Percentiles rank a stretch among this genome's conserved stretches.
These are phyloP conservation scores for Elymus sibiricus DNA, from an alignment of 176 grass and related monocot genomes.

Conservation along the genomic window DNA sequence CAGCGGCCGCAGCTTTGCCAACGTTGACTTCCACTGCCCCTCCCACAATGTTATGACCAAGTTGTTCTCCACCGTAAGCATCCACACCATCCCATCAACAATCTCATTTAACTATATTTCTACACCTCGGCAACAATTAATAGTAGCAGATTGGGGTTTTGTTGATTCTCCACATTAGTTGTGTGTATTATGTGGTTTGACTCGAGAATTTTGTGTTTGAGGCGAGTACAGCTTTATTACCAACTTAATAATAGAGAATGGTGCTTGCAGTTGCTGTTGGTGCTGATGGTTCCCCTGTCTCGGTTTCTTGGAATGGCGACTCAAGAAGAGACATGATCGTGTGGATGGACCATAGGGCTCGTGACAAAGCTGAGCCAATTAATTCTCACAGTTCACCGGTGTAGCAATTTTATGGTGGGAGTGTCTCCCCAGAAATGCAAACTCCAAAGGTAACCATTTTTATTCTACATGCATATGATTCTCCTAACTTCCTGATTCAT, in stretches of 20 bases:
- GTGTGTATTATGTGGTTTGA: neutral
- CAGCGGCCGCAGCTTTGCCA: conserved; percentile 64
- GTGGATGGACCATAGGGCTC: conserved; percentile 95
- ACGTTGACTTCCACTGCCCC: conserved; percentile 53
- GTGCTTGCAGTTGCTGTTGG: conserved; percentile 71
- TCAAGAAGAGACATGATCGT: conserved; percentile 78
- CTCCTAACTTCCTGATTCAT: neutral
- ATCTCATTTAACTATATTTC: neutral
- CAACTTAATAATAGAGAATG: neutral
- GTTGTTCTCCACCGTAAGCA: conserved; percentile 65
- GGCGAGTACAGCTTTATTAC: neutral
- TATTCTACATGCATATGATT: neutral
- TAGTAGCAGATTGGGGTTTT: neutral
- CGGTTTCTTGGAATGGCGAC: conserved; percentile 77
- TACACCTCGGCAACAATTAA: neutral
- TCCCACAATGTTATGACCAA: conserved; percentile 68
- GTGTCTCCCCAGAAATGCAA: conserved; percentile 93
- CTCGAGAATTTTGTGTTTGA: neutral
- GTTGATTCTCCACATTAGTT: neutral
- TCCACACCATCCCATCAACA: neutral
- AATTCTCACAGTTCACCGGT: conserved; percentile 65
- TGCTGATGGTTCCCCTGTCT: conserved; percentile 74
- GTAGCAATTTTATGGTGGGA: conserved; percentile 78
- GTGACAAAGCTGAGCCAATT: conserved; percentile 68
- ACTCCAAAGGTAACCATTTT: conserved; percentile 60